A percentile compares a stretch with the other conserved stretches of the same genome.
phyloP scores from a whole-genome alignment of 192 early-diverging fungal genomes.

The Gonapodya sp. region DNA sequence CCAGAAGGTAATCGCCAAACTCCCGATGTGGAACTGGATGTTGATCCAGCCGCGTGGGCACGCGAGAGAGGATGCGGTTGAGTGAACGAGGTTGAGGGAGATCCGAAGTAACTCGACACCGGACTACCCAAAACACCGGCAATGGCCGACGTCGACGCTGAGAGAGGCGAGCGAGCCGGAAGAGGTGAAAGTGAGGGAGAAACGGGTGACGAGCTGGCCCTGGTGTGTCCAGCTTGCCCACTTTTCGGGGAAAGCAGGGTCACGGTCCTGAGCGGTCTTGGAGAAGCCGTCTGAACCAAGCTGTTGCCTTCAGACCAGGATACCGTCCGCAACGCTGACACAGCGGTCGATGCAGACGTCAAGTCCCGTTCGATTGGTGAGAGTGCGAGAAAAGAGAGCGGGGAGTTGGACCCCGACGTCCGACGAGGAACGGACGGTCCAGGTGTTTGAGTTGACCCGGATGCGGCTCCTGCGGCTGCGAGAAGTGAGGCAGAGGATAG shows the following conservation, averaged over 20 bases:
- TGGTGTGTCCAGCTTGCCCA: neutral
- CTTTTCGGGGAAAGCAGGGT: neutral
- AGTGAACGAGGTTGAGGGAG: neutral
- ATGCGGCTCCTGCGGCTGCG: too few species aligned
- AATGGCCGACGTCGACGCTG: neutral
- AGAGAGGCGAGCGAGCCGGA: neutral
- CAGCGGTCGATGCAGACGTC: too few species aligned
- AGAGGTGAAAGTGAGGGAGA: neutral
- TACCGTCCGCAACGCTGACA: neutral
- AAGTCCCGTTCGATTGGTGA: too few species aligned
- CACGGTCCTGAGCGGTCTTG: neutral
- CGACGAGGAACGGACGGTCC: too few species aligned
- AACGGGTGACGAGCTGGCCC: neutral
- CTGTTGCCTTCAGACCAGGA: neutral
- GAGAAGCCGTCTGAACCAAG: neutral
- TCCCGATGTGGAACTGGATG: neutral
- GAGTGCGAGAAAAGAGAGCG: too few species aligned
- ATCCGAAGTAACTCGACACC: too few species aligned
- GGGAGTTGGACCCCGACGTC: too few species aligned
- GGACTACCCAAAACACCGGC: too few species aligned
- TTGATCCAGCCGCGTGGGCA: neutral
- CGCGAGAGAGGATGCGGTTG: neutral
- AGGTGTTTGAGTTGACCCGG: too few species aligned
- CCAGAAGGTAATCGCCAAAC: neutral
- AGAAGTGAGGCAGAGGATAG: too few species aligned